phyloP scores from a whole-genome alignment of 2,329 filamentous ascomycete genomes.

The Fusarium praegraminearum region DNA sequence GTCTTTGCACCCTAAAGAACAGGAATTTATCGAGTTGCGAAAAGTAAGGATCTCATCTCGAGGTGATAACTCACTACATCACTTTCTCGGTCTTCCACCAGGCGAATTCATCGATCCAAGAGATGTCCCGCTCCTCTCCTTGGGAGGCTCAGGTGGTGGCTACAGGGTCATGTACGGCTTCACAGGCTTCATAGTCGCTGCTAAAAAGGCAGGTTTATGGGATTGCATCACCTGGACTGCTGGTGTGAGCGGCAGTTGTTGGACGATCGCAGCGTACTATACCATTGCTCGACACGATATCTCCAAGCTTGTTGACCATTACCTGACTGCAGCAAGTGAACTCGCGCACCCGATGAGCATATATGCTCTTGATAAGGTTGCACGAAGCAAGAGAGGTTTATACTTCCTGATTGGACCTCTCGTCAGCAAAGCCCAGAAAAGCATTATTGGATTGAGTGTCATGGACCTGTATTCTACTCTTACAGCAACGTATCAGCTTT shows the following conservation, averaged over 20 bases:
- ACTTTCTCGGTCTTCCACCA: slow-evolving; percentile 16
- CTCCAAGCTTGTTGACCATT: slow-evolving; percentile 28
- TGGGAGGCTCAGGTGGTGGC: slow-evolving; percentile 41
- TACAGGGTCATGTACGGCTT: slow-evolving; percentile 47
- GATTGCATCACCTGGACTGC: slow-evolving; percentile 43
- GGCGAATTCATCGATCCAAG: slow-evolving; percentile 24
- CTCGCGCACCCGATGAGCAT: slow-evolving; percentile 41
- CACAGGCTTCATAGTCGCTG: slow-evolving; percentile 28
- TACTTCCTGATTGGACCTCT: slow-evolving; percentile 41
- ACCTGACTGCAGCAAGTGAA: slow-evolving; percentile 36
- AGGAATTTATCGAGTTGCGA: slow-evolving; percentile 27
- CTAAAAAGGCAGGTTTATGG: slow-evolving; percentile 33
- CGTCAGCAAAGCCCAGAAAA: slow-evolving; percentile 41
- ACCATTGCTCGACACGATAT: slow-evolving; percentile 40
- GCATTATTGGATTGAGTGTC: slow-evolving; percentile 40
- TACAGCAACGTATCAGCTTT: slow-evolving; percentile 34
- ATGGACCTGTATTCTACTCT: slow-evolving; percentile 45
- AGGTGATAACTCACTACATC: slow-evolving; percentile 24
- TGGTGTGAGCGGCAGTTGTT: slow-evolving; percentile 44
- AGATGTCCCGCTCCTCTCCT: slow-evolving; percentile 41
- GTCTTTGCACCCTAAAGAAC: slow-evolving; percentile 25
- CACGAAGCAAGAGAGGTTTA: slow-evolving; percentile 32
- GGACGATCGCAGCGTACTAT: slow-evolving; percentile 43
- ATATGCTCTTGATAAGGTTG: slow-evolving; percentile 24
- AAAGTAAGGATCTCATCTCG: slow-evolving; percentile 28